A percentile compares a stretch with the other conserved stretches of the same genome.
These are phyloP conservation scores for Lasiosphaeriaceae sp. DNA, from an alignment of 495 filamentous ascomycete genomes.

Conservation along the genomic window DNA sequence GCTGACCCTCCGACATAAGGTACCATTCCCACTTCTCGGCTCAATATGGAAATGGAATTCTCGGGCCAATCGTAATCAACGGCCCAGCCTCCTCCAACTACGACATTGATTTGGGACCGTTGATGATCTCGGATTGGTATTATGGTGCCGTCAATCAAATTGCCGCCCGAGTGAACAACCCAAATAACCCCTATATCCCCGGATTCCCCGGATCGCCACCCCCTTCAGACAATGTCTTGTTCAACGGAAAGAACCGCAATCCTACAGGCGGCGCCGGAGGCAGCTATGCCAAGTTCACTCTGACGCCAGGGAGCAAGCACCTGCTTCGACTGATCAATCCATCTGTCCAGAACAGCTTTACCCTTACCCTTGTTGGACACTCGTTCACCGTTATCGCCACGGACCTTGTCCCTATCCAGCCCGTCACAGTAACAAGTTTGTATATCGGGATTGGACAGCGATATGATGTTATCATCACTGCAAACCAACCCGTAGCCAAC, in stretches of 20 bases:
- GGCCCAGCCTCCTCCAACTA: slow-evolving; percentile 51
- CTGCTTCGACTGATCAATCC: slow-evolving; percentile 51
- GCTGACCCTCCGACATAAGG: slow-evolving; percentile 19
- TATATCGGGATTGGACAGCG: slow-evolving; percentile 61
- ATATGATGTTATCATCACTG: slow-evolving; percentile 62
- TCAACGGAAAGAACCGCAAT: slow-evolving; percentile 42
- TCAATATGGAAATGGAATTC: slow-evolving; percentile 48
- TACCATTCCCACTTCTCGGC: slow-evolving; percentile 55
- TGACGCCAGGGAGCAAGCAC: slow-evolving; percentile 40
- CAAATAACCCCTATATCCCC: slow-evolving; percentile 25
- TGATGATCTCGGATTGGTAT: slow-evolving; percentile 44
- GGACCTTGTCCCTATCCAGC: slow-evolving; percentile 47
- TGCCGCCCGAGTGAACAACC: slow-evolving; percentile 16
- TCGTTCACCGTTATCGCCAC: slow-evolving; percentile 44
- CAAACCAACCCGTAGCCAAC: slow-evolving; percentile 43
- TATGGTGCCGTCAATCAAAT: slow-evolving; percentile 27
- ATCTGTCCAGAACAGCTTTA: slow-evolving; percentile 33
- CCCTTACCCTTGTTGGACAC: slow-evolving; percentile 43
- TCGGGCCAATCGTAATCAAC: slow-evolving; percentile 53
- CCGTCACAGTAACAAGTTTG: slow-evolving; percentile 39
- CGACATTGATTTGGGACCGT: slow-evolving; percentile 46
- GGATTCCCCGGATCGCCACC: slow-evolving; percentile 30
- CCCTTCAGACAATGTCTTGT: slow-evolving; percentile 27
- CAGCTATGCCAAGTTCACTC: slow-evolving; percentile 27
- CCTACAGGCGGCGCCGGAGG: slow-evolving; percentile 22